Conservation (phyloP, 768 basidiomycete species). For the Mrakia gelida region DNA sequence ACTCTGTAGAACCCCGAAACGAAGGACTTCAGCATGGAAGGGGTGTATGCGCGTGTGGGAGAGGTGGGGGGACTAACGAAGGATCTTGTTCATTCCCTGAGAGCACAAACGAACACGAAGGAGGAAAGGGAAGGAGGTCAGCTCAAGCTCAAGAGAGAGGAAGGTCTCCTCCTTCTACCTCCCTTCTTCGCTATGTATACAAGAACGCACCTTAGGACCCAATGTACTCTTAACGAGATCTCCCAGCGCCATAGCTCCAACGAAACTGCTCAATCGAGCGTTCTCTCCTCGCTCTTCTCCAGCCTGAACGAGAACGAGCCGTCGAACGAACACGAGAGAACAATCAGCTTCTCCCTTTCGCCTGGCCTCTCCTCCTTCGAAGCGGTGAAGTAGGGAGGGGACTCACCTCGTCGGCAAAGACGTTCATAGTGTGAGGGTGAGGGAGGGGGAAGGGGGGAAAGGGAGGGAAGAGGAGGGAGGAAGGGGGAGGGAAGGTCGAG, state of each 20-base stretch:
- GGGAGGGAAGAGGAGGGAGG: background rate
- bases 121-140: background rate
- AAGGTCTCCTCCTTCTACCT: background rate
- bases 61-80: conserved; percentile 49
- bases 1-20: conserved; percentile 38
- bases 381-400: no score
- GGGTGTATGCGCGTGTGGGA: background rate
- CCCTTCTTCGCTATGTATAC: background rate
- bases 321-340: background rate
- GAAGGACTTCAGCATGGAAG: background rate
- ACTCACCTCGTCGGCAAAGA: conserved; percentile 35
- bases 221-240: conserved; percentile 98
- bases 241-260: conserved; percentile 92
- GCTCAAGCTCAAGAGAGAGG: conserved; percentile 8
- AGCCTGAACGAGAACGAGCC: conserved; percentile 45
- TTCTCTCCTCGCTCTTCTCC: conserved; percentile 90
- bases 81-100: conserved; percentile 96
- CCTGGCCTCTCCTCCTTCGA: background rate
- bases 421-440: conserved; percentile 30
- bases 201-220: conserved; percentile 64
- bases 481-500: background rate
- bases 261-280: conserved; percentile 95
- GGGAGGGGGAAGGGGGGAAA: background rate
- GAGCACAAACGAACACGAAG: background rate
- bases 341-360: background rate